These are phyloP conservation scores for Clarireedia homoeocarpa DNA, from an alignment of 2,329 filamentous ascomycete genomes.

Conservation along the genomic window DNA sequence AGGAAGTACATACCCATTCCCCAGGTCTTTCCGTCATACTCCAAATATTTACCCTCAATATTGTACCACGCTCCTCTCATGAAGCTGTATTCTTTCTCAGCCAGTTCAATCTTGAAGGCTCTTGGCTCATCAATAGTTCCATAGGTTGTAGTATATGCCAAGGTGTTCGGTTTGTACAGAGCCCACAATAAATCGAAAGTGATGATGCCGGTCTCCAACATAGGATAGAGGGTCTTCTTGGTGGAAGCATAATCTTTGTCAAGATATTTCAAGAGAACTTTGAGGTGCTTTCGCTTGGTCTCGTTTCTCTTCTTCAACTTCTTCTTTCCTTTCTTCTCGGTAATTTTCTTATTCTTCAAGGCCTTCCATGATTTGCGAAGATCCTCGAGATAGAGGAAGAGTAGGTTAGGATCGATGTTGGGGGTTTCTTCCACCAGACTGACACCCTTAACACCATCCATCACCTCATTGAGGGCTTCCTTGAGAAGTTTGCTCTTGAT, in stretches of 20 bases:
- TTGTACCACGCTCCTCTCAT: conserved; percentile 68
- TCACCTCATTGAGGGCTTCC: conserved; percentile 60
- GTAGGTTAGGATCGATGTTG: conserved; percentile 60
- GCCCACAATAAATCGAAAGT: conserved; percentile 88
- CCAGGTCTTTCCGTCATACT: conserved; percentile 82
- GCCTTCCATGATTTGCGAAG: conserved; percentile 56
- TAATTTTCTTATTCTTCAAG: conserved; percentile 49
- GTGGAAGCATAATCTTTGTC: conserved; percentile 71
- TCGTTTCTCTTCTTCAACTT: conserved; percentile 51
- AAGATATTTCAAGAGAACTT: conserved; percentile 67
- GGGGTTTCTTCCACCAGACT: conserved; percentile 76
- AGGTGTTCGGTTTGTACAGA: conserved; percentile 77
- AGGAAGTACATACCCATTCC: conserved; percentile 50
- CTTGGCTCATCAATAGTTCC: conserved; percentile 68
- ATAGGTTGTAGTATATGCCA: conserved; percentile 72
- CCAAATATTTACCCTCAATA: conserved; percentile 71
- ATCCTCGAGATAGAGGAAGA: conserved; percentile 71
- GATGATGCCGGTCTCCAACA: conserved; percentile 75
- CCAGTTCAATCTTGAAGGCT: conserved; percentile 73
- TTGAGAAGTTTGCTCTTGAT: conserved; percentile 77
- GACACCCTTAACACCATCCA: conserved; percentile 70
- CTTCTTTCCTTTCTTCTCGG: conserved; percentile 47
- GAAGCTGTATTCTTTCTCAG: conserved; percentile 61
- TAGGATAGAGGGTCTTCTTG: conserved; percentile 73
- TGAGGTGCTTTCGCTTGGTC: conserved; percentile 56